Base-by-base conservation (phyloP, 345 rosid species). In the Reutealis trisperma region DNA sequence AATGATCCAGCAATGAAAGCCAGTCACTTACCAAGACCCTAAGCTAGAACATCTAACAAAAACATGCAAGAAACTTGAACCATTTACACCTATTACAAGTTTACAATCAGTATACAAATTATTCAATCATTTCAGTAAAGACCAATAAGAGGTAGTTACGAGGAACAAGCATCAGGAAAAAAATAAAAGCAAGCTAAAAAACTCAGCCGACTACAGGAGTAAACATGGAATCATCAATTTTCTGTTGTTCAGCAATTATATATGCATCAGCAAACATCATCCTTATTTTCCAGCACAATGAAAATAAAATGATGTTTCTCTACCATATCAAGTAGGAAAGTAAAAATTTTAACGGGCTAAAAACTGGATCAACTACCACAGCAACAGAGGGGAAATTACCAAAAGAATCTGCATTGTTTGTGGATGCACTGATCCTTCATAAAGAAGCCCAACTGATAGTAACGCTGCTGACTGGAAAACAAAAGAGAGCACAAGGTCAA, bases 341-440 rank as follows among this genome's bases (percentile, higher is more conserved):
- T 59, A 66, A 73, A 63, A 67, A n/a, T 2, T 19, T 16, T 49
- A 24, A 49, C 5, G 49, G n/a, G 47, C 32, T 24, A 49, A 27
- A 60, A 21, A 58, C 22, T 54, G 16, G 34, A 67, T 52, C 45
- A 10, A 68, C 51, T 47, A 60, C n/a, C 61, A 16, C 70, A 25
- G 51, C 61, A 72, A 42, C 77, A 52, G 27, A 63, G 32, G 19
- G 75, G 41, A 70, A 37, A 37, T 75, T 89, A 93, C 98, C 98
- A 90, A 79, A 77, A 96, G 91, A 66, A 85, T 87, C 73, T 96
- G 92, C 97, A 93, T 93, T 64, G 93, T 92, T 81, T 83, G 91
- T 9, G 87, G 94, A 84, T 96, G 98, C 72, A 94, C 94, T 57
- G 99, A 92, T 83, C 98, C 99, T 89, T 96, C 99, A 74, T 81